These are phyloP conservation scores for Citrus glauca DNA, from an alignment of 345 rosid species.

Conservation along the genomic window DNA sequence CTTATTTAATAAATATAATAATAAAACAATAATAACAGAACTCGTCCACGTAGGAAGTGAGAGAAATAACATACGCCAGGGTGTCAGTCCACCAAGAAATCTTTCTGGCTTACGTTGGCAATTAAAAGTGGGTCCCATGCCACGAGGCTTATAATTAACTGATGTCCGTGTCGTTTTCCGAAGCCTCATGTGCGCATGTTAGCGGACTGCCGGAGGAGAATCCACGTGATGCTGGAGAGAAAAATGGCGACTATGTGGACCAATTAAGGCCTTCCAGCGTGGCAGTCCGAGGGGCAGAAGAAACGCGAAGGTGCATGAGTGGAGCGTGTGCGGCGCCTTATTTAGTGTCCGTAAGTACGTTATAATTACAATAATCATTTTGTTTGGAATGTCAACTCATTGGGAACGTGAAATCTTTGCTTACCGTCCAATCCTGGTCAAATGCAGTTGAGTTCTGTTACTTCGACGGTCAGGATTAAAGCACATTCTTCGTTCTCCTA, in stretches of 20 bases:
- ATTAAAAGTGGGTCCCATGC: neutral
- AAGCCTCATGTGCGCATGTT: constrained; percentile 10
- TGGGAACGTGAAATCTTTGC: neutral
- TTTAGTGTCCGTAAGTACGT: neutral
- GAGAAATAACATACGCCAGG: neutral
- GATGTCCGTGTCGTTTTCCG: neutral
- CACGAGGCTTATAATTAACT: neutral
- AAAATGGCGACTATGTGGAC: neutral
- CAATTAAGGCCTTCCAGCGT: neutral
- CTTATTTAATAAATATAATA: too few species aligned
- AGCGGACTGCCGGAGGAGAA: neutral
- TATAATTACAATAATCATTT: neutral
- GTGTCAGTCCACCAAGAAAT: neutral
- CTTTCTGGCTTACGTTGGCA: neutral
- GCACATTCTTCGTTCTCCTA: too few species aligned
- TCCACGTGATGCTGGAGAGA: neutral
- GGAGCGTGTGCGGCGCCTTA: neutral
- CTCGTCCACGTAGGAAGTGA: neutral
- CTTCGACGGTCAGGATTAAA: neutral
- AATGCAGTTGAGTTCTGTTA: neutral
- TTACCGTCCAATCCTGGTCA: neutral
- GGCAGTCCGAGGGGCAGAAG: neutral
- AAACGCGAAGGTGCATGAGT: neutral
- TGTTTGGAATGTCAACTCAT: neutral
- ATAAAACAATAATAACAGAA: neutral